phyloP scores from a whole-genome alignment of 306 rosid species.

The Astragalus membranaceus region DNA sequence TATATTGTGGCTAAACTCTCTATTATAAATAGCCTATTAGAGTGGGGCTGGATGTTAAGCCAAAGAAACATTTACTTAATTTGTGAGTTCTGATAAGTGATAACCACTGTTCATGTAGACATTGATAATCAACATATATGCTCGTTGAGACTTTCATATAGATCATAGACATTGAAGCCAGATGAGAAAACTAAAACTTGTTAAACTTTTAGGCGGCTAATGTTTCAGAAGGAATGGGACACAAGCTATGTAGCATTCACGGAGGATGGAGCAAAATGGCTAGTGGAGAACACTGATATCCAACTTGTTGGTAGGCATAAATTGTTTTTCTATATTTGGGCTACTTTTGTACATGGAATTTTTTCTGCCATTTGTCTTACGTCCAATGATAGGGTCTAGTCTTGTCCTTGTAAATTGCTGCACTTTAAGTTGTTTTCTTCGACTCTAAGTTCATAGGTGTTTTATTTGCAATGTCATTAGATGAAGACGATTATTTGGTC shows the following conservation, averaged over 20 bases:
- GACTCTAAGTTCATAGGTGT: background rate
- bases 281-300: slow-evolving; percentile 82
- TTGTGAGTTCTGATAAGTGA: background rate
- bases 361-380: background rate
- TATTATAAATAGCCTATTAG: background rate
- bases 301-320: slow-evolving; percentile 64
- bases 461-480: background rate
- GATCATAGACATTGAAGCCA: background rate
- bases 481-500: background rate
- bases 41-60: background rate
- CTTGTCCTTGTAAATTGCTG: slow-evolving; percentile 2
- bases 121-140: background rate
- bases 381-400: slow-evolving; percentile 1
- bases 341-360: slow-evolving; percentile 1
- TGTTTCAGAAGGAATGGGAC: slow-evolving; percentile 68
- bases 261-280: slow-evolving; percentile 85
- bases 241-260: slow-evolving; percentile 68
- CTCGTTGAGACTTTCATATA: background rate
- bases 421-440: background rate
- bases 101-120: background rate
- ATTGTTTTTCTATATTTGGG: slow-evolving; percentile 6
- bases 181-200: slow-evolving; percentile 18
- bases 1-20: background rate
- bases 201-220: slow-evolving; percentile 59
- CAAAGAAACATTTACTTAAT: background rate